Base-by-base conservation (phyloP, 129 eudicot species). In the Lactuca saligna region DNA sequence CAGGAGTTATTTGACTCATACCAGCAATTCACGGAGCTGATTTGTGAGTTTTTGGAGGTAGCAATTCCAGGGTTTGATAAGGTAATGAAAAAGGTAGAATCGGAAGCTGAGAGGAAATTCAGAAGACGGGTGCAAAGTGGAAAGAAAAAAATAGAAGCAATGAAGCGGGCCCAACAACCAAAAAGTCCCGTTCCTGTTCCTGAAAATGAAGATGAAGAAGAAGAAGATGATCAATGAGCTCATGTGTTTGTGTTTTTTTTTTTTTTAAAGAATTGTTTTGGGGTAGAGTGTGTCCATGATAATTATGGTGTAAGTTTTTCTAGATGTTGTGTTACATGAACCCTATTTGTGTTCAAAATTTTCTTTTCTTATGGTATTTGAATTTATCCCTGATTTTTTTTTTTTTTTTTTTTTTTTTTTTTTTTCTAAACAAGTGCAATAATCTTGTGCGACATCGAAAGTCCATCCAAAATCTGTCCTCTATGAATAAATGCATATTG, bases 1-100 rank as follows among this genome's bases (percentile, higher is more conserved):
- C 54, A 76, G 81, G 81, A 76, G 42, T 76, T 76, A 32, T 41
- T 76, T 20, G 70, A 76, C 42, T 34, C 69, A 17, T 76, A 76
- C 75, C 75, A 61, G 42, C 71, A 69, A 42, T 76, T 39, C 71
- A 61, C 81, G 8, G 75, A 76, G 17, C 1, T 69, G 65, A 60
- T 69, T 64, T 63, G 80, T 0, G 65, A 69, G 51, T 69, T 53
- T 69, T 71, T 76, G 35, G 73, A 54, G 55, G 65, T 46, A 41
- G n/a, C 65, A 0, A 63, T 76, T 63, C 81, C 81, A 1, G 81
- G 81, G 75, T 76, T 76, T 51, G 16, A 55, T 54, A 76, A 69
- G 65, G 75, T 76, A 42, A 31, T 76, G 65, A 66, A 42, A 7
- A 76, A 76, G 63, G 70, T 76, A 17, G 71, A 62, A 6, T 2